A percentile compares a stretch with the other conserved stretches of the same genome.
These are phyloP conservation scores for Lachnellula hyalina DNA, from an alignment of 2,329 filamentous ascomycete genomes.

Conservation along the genomic window DNA sequence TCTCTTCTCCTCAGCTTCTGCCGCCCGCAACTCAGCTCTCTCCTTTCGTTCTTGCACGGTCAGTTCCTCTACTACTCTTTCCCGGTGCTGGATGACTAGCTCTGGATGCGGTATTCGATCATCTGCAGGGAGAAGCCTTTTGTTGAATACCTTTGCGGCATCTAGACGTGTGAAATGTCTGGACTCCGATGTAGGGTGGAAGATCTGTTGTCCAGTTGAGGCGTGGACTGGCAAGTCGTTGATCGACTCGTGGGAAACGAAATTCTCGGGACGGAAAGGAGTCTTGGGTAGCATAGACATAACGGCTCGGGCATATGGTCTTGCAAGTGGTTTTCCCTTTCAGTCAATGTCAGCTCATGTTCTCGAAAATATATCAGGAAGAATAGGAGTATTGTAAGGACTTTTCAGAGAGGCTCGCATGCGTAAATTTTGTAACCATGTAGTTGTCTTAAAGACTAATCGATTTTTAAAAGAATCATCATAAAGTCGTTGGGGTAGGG, in stretches of 20 bases:
- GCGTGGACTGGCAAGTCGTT: conserved; percentile 61
- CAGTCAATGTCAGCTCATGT: conserved; percentile 16
- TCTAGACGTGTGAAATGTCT: conserved; percentile 59
- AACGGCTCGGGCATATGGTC: conserved; percentile 71
- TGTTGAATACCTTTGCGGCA: conserved; percentile 59
- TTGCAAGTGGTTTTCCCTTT: conserved; percentile 72
- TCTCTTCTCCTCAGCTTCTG: conserved; percentile 41
- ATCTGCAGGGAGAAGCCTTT: conserved; percentile 55
- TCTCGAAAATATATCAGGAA: conserved; percentile 10
- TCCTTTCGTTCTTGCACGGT: conserved; percentile 28
- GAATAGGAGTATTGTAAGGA: conserved; percentile 13
- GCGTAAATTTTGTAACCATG: conserved; percentile 80
- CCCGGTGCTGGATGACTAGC: conserved; percentile 51
- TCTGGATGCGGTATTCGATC: conserved; percentile 57
- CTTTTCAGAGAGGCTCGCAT: conserved; percentile 69
- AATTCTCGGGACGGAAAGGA: conserved; percentile 50
- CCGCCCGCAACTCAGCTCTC: conserved; percentile 29
- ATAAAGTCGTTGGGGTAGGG: conserved; percentile 31
- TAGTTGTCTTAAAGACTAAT: conserved; percentile 99
- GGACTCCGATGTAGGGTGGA: conserved; percentile 58
- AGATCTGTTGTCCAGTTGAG: conserved; percentile 58
- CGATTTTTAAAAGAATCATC: conserved; percentile 75
- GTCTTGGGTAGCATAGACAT: conserved; percentile 74
- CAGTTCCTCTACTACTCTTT: conserved; percentile 36
- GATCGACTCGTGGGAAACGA: conserved; percentile 51